phyloP scores from a whole-genome alignment of 2,329 filamentous ascomycete species.

The Penicillium sp. region DNA sequence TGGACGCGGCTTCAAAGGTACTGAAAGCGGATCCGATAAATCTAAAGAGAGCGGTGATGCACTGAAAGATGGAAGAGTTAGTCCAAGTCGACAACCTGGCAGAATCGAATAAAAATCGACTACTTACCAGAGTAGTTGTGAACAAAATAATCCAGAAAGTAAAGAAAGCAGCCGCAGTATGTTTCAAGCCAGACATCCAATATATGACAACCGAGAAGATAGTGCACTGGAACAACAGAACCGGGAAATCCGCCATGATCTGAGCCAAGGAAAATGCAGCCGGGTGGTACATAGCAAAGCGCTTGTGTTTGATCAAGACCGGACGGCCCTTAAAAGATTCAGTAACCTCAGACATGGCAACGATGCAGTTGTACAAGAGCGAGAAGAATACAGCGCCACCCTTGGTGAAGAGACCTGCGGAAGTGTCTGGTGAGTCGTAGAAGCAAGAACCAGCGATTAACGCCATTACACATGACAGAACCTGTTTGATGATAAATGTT shows the following conservation, averaged over 20 bases:
- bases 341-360: constrained; percentile 64
- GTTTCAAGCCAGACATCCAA: constrained; percentile 59
- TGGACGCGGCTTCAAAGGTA: constrained; percentile 57
- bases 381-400: constrained; percentile 62
- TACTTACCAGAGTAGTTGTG: constrained; percentile 4
- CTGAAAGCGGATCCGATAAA: constrained; percentile 52
- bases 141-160: constrained; percentile 53
- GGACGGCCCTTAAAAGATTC: constrained; percentile 59
- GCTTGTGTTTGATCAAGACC: constrained; percentile 56
- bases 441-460: constrained; percentile 65
- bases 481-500: constrained; percentile 61
- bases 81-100: constrained; percentile 23
- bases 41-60: constrained; percentile 57
- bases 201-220: constrained; percentile 58
- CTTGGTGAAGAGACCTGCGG: constrained; percentile 60
- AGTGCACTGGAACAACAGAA: constrained; percentile 57
- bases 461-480: constrained; percentile 56
- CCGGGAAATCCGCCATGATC: constrained; percentile 48
- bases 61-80: neutral
- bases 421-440: constrained; percentile 59
- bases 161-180: constrained; percentile 55
- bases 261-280: constrained; percentile 37
- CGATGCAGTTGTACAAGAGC: constrained; percentile 57
- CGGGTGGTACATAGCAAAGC: constrained; percentile 57
- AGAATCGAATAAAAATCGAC: neutral